Conservation (phyloP, 2,329 filamentous ascomycete species). For the Bimuria novae-zelandiae region DNA sequence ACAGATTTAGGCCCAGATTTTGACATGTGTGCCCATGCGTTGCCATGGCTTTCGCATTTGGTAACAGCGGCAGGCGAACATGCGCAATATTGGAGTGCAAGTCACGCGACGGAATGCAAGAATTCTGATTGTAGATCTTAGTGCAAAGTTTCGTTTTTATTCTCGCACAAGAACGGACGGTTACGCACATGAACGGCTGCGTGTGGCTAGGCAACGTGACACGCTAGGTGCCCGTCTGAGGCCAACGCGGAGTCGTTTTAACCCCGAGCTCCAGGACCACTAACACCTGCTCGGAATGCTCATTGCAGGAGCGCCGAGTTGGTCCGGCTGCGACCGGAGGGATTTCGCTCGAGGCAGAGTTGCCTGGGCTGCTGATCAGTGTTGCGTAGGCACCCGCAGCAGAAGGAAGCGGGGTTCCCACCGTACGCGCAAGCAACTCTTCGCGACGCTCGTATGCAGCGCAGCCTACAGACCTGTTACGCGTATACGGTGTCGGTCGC, state of each 20-base stretch:
- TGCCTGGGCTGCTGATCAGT: background rate
- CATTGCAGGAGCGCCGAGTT: background rate
- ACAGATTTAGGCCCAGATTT: background rate
- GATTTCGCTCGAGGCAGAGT: background rate
- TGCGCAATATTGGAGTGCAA: background rate
- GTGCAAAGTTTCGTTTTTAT: background rate
- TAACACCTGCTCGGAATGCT: background rate
- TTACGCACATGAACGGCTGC: background rate
- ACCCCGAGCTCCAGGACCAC: slow-evolving; percentile 2
- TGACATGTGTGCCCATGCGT: background rate
- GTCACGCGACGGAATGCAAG: slow-evolving; percentile 1
- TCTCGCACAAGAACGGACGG: background rate
- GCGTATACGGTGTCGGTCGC: background rate
- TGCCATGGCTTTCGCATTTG: background rate
- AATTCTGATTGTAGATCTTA: background rate
- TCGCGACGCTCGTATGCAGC: background rate
- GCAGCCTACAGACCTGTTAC: background rate
- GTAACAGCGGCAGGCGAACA: too few species aligned
- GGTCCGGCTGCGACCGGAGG: slow-evolving; percentile 3
- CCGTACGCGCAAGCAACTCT: background rate
- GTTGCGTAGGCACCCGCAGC: slow-evolving; percentile 1
- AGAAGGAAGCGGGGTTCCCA: background rate
- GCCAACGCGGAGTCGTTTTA: background rate
- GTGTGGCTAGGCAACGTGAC: background rate
- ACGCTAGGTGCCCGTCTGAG: too few species aligned